These are phyloP conservation scores for Polygonum aviculare DNA, from an alignment of 148 eudicot species.

Conservation along the genomic window DNA sequence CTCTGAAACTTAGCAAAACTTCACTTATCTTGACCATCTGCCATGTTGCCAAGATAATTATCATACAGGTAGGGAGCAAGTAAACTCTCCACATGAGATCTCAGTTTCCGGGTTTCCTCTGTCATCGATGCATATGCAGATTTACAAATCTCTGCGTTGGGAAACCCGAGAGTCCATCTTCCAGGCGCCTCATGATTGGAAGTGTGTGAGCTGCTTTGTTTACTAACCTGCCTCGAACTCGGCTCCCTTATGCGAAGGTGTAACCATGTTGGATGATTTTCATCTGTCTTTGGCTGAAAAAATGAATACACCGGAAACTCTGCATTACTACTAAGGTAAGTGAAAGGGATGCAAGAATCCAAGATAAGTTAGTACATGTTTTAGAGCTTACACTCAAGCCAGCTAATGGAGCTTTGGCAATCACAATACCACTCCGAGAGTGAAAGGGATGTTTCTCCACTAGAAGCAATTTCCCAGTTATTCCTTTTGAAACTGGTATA, in stretches of 20 bases:
- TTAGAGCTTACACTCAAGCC: slow-evolving; percentile 35
- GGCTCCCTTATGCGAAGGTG: slow-evolving; percentile 38
- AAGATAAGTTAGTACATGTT: neutral
- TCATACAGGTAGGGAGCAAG: slow-evolving; percentile 36
- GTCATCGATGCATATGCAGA: slow-evolving; percentile 29
- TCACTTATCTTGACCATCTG: slow-evolving; percentile 25
- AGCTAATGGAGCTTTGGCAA: slow-evolving; percentile 47
- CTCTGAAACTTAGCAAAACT: slow-evolving; percentile 6
- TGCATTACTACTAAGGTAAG: neutral
- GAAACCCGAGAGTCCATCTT: slow-evolving; percentile 49
- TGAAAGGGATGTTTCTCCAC: slow-evolving; percentile 50
- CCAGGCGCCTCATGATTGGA: slow-evolving; percentile 23
- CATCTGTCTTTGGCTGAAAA: slow-evolving; percentile 36
- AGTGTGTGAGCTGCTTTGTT: slow-evolving; percentile 15
- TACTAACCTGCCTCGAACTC: slow-evolving; percentile 19
- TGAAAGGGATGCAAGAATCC: neutral
- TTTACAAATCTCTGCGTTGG: slow-evolving; percentile 31
- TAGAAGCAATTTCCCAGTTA: slow-evolving; percentile 40
- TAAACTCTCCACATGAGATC: slow-evolving; percentile 32
- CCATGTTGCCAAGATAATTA: slow-evolving; percentile 15
- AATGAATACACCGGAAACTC: neutral
- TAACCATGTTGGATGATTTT: slow-evolving; percentile 36
- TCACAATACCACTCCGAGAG: slow-evolving; percentile 31
- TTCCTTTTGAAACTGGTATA: slow-evolving; percentile 35
- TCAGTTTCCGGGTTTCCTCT: slow-evolving; percentile 41